phyloP scores from a whole-genome alignment of 345 rosid genomes.

The Streptanthus diversifolius region DNA sequence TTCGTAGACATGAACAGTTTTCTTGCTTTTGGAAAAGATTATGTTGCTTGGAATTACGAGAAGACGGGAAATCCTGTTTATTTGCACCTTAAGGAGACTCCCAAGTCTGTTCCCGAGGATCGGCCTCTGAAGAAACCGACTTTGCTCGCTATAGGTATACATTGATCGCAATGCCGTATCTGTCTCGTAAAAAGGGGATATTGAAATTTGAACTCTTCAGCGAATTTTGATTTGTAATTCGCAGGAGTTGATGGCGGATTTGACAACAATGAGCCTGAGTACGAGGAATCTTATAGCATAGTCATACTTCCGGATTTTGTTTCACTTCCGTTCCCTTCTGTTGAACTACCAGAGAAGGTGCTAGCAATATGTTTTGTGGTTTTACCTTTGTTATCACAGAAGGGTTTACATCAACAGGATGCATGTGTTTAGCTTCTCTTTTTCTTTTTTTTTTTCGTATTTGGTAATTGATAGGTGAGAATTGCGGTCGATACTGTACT shows the following conservation, averaged over 20 bases:
- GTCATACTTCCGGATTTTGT: constrained; percentile 74
- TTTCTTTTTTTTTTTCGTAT: background rate
- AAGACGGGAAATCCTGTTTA: constrained; percentile 92
- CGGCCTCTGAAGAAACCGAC: constrained; percentile 90
- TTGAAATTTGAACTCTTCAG: too few species aligned
- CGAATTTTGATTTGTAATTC: background rate
- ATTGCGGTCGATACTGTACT: constrained; percentile 83
- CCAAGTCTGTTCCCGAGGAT: constrained; percentile 71
- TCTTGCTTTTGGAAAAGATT: constrained; percentile 90
- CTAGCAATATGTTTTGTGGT: background rate
- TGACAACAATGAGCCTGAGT: constrained; percentile 79
- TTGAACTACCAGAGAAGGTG: constrained; percentile 99
- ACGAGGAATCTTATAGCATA: constrained; percentile 65
- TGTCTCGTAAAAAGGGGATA: background rate
- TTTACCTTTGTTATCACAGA: background rate
- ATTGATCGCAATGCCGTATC: background rate
- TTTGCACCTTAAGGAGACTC: constrained; percentile 75
- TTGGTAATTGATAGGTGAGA: constrained; percentile 66
- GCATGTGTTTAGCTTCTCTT: constrained; percentile 13
- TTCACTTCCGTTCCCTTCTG: constrained; percentile 77
- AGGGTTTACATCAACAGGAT: background rate
- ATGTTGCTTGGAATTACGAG: constrained; percentile 79
- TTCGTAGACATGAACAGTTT: constrained; percentile 83
- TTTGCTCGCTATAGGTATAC: constrained; percentile 82
- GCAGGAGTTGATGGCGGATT: constrained; percentile 94